A percentile compares a stretch with the other conserved stretches of the same genome.
phyloP scores from a whole-genome alignment of 1,139 yeast species.

The Taphrina sp. region DNA sequence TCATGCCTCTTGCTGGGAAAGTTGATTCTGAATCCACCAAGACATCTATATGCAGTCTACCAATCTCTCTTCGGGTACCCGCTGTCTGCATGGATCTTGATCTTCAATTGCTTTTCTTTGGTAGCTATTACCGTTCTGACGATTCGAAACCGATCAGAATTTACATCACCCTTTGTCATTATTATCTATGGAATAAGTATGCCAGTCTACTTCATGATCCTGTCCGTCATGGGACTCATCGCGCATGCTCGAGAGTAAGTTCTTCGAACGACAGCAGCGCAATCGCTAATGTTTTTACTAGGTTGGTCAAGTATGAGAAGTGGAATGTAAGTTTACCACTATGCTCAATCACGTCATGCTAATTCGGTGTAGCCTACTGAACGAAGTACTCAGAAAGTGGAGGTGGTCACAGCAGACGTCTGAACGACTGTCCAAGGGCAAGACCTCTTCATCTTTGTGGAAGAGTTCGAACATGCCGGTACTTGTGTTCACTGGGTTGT shows the following conservation, averaged over 20 bases:
- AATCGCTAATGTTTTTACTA: background rate
- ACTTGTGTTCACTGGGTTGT: too few species aligned
- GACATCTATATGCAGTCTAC: conserved; percentile 8
- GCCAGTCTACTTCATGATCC: conserved; percentile 7
- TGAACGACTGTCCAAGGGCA: too few species aligned
- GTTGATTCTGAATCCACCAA: conserved; percentile 4
- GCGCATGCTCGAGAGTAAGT: conserved; percentile 13
- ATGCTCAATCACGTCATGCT: too few species aligned
- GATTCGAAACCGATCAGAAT: conserved; percentile 7
- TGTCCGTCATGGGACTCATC: conserved; percentile 1
- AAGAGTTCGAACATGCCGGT: too few species aligned
- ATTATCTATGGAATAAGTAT: conserved; percentile 1
- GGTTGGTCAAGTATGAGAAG: conserved; percentile 10
- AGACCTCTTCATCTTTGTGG: too few species aligned
- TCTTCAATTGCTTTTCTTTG: conserved; percentile 7
- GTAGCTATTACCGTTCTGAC: conserved; percentile 6
- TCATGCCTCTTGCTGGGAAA: background rate
- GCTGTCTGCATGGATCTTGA: conserved; percentile 13
- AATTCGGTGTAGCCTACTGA: conserved; percentile 8
- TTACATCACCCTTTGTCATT: conserved; percentile 4
- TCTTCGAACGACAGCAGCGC: background rate
- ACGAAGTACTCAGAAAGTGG: conserved; percentile 12
- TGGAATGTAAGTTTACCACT: background rate
- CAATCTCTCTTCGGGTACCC: conserved; percentile 2
- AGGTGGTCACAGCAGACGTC: too few species aligned